Conservation (phyloP, 768 basidiomycete genomes). For the Tricholoma bakamatsutake region DNA sequence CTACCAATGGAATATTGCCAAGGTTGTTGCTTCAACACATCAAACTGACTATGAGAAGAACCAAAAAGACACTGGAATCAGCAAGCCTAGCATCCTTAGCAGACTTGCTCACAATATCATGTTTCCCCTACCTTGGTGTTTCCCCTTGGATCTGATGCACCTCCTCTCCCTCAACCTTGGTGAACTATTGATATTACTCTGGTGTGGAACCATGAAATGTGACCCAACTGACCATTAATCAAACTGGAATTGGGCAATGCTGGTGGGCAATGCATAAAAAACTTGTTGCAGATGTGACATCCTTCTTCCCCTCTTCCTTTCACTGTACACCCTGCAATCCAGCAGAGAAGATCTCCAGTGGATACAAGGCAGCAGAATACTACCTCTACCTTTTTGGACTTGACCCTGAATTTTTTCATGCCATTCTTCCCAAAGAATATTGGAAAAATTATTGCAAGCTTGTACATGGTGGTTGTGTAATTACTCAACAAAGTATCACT, state of each 20-base stretch:
- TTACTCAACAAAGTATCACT: too few species aligned
- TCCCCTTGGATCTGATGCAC: conserved; percentile 10
- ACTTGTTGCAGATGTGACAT: conserved; percentile 4
- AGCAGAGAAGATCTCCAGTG: conserved; percentile 19
- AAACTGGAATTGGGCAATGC: conserved; percentile 10
- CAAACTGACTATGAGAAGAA: neutral
- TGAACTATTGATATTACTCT: conserved; percentile 10
- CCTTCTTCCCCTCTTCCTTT: conserved; percentile 14
- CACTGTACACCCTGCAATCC: conserved; percentile 21
- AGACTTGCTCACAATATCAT: neutral
- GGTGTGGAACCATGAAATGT: conserved; percentile 5
- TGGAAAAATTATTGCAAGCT: too few species aligned
- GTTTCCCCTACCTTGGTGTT: conserved; percentile 6
- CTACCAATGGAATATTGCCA: neutral
- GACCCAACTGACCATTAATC: neutral
- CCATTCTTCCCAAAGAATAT: conserved; percentile 13
- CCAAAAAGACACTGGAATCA: too few species aligned
- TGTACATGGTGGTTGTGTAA: too few species aligned
- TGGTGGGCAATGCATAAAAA: conserved; percentile 5
- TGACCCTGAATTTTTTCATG: conserved; percentile 19
- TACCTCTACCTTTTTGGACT: conserved; percentile 19
- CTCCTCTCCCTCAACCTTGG: too few species aligned
- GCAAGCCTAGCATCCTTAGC: too few species aligned
- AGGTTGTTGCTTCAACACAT: neutral
- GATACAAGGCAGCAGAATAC: conserved; percentile 26